phyloP scores from a whole-genome alignment of 208 protist genomes.

The Wallacemonas sp. region DNA sequence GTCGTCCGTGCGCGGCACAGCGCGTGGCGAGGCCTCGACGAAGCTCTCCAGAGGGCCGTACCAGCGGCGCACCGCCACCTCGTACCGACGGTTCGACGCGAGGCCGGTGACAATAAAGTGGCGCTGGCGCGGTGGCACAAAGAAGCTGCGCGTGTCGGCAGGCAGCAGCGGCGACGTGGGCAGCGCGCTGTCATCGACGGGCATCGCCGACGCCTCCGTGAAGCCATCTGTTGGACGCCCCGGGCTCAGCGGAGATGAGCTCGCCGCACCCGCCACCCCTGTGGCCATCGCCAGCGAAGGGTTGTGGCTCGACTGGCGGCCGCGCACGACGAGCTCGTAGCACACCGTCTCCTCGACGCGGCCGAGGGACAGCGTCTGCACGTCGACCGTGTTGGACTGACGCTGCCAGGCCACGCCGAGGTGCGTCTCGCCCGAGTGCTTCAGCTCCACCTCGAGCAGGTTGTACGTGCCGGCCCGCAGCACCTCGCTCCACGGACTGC shows the following conservation, averaged over 20 bases:
- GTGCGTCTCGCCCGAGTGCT: constrained; percentile 82
- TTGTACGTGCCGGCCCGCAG: constrained; percentile 77
- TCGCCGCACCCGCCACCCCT: background rate
- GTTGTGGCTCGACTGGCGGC: constrained; percentile 36
- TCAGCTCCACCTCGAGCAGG: constrained; percentile 61
- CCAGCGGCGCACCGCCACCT: constrained; percentile 86
- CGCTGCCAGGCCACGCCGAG: constrained; percentile 78
- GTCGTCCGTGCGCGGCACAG: constrained; percentile 18
- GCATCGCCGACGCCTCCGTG: constrained; percentile 3
- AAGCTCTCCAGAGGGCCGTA: constrained; percentile 73
- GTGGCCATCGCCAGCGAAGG: constrained; percentile 7
- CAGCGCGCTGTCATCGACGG: background rate
- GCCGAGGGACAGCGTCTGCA: constrained; percentile 50
- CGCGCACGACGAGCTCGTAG: constrained; percentile 76
- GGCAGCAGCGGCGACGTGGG: constrained; percentile 11
- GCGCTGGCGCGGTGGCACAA: constrained; percentile 57
- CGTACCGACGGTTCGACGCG: constrained; percentile 75
- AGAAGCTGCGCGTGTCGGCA: constrained; percentile 26
- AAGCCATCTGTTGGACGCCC: background rate
- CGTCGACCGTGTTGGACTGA: constrained; percentile 58
- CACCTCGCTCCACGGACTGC: constrained; percentile 58
- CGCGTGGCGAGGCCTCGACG: constrained; percentile 3
- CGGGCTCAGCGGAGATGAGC: background rate
- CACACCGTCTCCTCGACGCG: constrained; percentile 78
- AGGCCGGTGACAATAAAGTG: constrained; percentile 65